A percentile compares a stretch with the other conserved stretches of the same genome.
Conservation (phyloP, 306 rosid species). For the Cicer arietinum region DNA sequence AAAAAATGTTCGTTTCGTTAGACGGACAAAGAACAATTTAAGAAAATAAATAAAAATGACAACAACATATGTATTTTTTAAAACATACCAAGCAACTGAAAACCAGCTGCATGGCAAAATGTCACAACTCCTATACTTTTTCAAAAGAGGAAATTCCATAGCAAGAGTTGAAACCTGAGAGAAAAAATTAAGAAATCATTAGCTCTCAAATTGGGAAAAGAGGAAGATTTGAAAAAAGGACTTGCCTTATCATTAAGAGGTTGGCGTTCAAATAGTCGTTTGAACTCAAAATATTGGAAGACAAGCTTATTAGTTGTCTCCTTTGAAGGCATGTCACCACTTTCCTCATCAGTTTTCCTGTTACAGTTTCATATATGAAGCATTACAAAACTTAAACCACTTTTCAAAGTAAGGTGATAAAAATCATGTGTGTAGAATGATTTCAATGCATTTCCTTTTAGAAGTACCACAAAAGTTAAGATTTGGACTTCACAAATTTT, state of each 20-base stretch:
- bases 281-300: constrained; percentile 59
- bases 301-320: constrained; percentile 60
- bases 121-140: constrained; percentile 58
- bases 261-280: constrained; percentile 56
- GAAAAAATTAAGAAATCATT: constrained; percentile 15
- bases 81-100: constrained; percentile 67
- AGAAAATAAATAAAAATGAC: neutral
- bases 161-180: constrained; percentile 62
- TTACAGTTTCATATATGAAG: constrained; percentile 4
- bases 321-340: constrained; percentile 52
- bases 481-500: too few relatives aligned
- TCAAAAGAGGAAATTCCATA: constrained; percentile 52
- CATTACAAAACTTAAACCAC: too few relatives aligned
- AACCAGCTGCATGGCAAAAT: constrained; percentile 64
- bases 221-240: constrained; percentile 9
- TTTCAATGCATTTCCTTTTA: too few relatives aligned
- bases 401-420: too few relatives aligned
- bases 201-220: neutral
- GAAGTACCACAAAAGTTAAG: too few relatives aligned
- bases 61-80: neutral
- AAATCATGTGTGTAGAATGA: too few relatives aligned
- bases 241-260: constrained; percentile 67
- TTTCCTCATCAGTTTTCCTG: constrained; percentile 54
- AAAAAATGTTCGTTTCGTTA: constrained; percentile 39
- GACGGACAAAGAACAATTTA: neutral